Evolutionary conservation across 805 yeast species (phyloP).

Genomic region (Candida manassasensis): DNA sequence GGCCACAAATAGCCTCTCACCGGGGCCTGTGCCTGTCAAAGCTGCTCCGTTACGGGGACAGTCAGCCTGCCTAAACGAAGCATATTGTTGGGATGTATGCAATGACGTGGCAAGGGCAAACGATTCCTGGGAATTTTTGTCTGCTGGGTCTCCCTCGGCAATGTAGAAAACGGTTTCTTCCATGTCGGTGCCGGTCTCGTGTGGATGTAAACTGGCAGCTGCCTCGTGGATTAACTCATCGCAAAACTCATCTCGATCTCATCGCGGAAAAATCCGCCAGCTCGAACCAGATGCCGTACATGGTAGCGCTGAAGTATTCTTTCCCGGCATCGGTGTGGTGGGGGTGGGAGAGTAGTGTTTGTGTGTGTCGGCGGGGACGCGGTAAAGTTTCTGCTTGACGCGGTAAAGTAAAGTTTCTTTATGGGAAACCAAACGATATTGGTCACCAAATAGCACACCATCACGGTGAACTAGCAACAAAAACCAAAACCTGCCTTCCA

Average conservation of each 20-base stretch:
- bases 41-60: slow-evolving; percentile 43
- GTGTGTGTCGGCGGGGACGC: too few species aligned
- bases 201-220: neutral
- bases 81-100: slow-evolving; percentile 44
- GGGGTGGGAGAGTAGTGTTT: too few species aligned
- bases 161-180: slow-evolving; percentile 49
- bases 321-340: too few species aligned
- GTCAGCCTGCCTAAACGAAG: slow-evolving; percentile 51
- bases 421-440: too few species aligned
- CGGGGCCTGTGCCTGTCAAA: slow-evolving; percentile 42
- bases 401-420: too few species aligned
- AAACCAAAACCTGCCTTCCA: too few species aligned
- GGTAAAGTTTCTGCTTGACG: too few species aligned
- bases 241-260: neutral
- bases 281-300: neutral
- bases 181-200: slow-evolving; percentile 30
- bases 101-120: slow-evolving; percentile 39
- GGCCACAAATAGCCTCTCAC: slow-evolving; percentile 57
- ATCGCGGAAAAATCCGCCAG: neutral
- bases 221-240: slow-evolving; percentile 1
- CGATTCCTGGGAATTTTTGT: slow-evolving; percentile 41
- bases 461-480: too few species aligned
- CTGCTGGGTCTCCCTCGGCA: slow-evolving; percentile 39
- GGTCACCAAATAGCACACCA: too few species aligned
- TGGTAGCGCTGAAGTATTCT: too few species aligned